Evolutionary conservation across 768 basidiomycete genomes (phyloP).

Genomic region (Agrocybe pediades): DNA sequence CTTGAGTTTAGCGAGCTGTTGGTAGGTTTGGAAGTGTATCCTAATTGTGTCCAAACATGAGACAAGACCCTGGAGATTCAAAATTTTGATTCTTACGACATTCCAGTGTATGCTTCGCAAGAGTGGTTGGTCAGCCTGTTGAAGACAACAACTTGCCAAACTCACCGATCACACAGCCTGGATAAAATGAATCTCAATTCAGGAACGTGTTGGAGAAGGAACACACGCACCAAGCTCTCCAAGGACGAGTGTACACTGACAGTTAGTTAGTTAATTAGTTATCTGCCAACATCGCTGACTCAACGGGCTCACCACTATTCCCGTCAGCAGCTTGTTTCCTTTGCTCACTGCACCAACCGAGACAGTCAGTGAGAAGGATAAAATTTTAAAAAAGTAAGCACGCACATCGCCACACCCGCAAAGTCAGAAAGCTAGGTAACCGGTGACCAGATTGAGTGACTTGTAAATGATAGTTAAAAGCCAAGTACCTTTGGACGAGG

Average conservation of each 20-base stretch:
- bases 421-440: slow-evolving; percentile 25
- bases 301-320: slow-evolving; percentile 14
- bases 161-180: slow-evolving; percentile 25
- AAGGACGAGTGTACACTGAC: slow-evolving; percentile 14
- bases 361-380: no score
- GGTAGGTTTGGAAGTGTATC: slow-evolving; percentile 33
- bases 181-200: neutral
- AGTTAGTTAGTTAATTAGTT: neutral
- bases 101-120: slow-evolving; percentile 32
- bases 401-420: slow-evolving; percentile 30
- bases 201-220: neutral
- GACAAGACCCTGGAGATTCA: neutral
- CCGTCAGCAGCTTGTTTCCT: slow-evolving; percentile 20
- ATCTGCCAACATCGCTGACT: neutral
- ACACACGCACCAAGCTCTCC: slow-evolving; percentile 25
- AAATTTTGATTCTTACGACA: slow-evolving; percentile 31
- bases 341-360: no score
- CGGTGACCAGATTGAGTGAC: neutral
- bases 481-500: slow-evolving; percentile 26
- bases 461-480: neutral
- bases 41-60: slow-evolving; percentile 16
- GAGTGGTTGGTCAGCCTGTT: neutral
- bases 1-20: slow-evolving; percentile 35
- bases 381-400: slow-evolving; percentile 2
- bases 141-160: neutral